Conservation (phyloP, 352 stramenopile species). For the Pythium vanterpoolii region DNA sequence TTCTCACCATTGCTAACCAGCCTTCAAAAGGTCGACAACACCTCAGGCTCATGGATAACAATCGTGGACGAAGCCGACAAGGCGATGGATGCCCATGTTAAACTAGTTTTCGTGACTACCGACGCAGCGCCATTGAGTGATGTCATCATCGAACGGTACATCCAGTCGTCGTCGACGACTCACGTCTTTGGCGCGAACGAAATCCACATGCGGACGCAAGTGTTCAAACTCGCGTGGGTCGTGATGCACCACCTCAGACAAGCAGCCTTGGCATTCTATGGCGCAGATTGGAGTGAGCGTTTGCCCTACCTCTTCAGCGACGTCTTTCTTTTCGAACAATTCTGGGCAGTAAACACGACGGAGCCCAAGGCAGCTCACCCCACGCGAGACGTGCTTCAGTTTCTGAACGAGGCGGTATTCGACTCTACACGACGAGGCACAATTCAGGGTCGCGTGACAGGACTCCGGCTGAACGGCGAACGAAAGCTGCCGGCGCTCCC, state of each 20-base stretch:
- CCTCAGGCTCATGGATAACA: not conserved
- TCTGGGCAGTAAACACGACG: not conserved
- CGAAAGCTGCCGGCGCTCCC: not conserved
- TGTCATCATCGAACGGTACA: not conserved
- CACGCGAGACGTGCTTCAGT: not conserved
- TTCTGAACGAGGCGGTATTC: not conserved
- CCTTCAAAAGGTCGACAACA: not conserved
- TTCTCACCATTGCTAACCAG: not conserved
- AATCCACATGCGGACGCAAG: not conserved
- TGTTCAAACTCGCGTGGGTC: conserved; percentile 1
- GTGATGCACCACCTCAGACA: conserved; percentile 7
- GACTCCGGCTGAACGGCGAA: not conserved
- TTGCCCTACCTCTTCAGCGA: not conserved
- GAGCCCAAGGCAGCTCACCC: not conserved
- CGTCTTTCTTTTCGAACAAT: conserved; percentile 5
- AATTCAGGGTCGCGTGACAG: not conserved
- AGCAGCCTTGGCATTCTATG: not conserved
- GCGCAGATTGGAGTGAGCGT: not conserved
- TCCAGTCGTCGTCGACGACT: not conserved
- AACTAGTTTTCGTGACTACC: conserved; percentile 10
- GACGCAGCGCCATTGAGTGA: not conserved
- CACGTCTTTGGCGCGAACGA: not conserved
- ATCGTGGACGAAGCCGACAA: not conserved
- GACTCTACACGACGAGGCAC: not conserved
- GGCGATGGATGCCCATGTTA: conserved; percentile 9